Conservation (phyloP, 179 eudicot genomes). For the Actinidia chinensis region DNA sequence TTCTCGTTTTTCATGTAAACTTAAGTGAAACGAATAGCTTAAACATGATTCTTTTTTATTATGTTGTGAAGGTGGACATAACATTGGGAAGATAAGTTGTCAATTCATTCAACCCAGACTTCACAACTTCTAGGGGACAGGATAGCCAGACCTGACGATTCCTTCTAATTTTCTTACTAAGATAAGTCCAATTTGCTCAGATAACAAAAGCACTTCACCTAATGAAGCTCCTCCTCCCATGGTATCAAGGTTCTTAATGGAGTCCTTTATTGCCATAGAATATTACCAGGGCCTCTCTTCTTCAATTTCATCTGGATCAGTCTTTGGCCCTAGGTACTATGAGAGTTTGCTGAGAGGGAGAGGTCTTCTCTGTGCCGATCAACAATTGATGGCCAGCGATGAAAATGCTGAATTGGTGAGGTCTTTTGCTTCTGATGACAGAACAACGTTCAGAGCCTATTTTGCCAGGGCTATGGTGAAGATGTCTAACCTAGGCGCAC, state of each 20-base stretch:
- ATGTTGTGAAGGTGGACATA: constrained; percentile 37
- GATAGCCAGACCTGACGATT: constrained; percentile 36
- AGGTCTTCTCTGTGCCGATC: constrained; percentile 48
- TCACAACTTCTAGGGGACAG: constrained; percentile 34
- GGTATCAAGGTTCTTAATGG: constrained; percentile 26
- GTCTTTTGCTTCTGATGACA: constrained; percentile 45
- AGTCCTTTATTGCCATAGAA: constrained; percentile 26
- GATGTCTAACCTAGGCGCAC: constrained; percentile 34
- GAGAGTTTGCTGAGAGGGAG: constrained; percentile 43
- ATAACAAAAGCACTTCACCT: constrained; percentile 15
- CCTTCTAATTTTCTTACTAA: constrained; percentile 31
- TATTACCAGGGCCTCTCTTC: constrained; percentile 28
- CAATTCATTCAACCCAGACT: constrained; percentile 36
- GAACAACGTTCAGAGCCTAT: constrained; percentile 36
- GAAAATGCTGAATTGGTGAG: constrained; percentile 40
- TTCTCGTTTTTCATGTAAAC: not conserved
- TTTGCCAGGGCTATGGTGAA: constrained; percentile 45
- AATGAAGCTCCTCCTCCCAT: constrained; percentile 32
- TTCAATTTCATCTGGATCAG: constrained; percentile 35
- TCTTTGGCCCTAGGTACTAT: constrained; percentile 38
- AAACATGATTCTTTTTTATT: not conserved
- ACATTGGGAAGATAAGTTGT: constrained; percentile 48
- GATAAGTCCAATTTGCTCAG: constrained; percentile 27
- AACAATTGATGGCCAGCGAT: constrained; percentile 44
- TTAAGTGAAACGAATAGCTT: not conserved